phyloP scores from a whole-genome alignment of 1,139 yeast genomes.

The Yamadazyma siamensis region DNA sequence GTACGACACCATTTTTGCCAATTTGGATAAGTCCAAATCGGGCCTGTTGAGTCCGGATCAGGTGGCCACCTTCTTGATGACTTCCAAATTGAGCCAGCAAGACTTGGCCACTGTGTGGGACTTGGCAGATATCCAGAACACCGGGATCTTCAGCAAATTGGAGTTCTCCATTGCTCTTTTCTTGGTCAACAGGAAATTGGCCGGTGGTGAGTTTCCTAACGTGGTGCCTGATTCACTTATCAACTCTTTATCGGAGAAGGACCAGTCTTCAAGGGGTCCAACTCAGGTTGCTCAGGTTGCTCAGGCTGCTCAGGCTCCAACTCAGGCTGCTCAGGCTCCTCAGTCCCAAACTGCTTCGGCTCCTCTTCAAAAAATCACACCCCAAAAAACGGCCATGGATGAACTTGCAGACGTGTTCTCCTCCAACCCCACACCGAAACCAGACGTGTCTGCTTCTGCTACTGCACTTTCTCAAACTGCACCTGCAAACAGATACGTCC shows the following conservation, averaged over 20 bases:
- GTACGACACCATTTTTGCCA: constrained; percentile 74
- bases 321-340: constrained; percentile 22
- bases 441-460: constrained; percentile 1
- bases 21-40: constrained; percentile 60
- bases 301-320: constrained; percentile 8
- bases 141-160: constrained; percentile 73
- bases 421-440: constrained; percentile 16
- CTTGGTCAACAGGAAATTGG: constrained; percentile 76
- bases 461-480: constrained; percentile 15
- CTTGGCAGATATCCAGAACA: constrained; percentile 82
- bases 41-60: constrained; percentile 74
- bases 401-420: constrained; percentile 61
- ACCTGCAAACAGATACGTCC: constrained; percentile 11
- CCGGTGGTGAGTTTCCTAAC: constrained; percentile 76
- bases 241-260: constrained; percentile 23
- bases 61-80: constrained; percentile 85
- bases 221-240: constrained; percentile 56
- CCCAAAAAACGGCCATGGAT: constrained; percentile 55
- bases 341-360: constrained; percentile 13
- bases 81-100: constrained; percentile 83
- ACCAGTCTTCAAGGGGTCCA: too few species aligned
- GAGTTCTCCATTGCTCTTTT: constrained; percentile 95
- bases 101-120: constrained; percentile 93
- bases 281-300: background rate
- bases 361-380: background rate